These are phyloP conservation scores for Thraustochytrium sp. DNA, from an alignment of 352 stramenopile species.

Conservation along the genomic window DNA sequence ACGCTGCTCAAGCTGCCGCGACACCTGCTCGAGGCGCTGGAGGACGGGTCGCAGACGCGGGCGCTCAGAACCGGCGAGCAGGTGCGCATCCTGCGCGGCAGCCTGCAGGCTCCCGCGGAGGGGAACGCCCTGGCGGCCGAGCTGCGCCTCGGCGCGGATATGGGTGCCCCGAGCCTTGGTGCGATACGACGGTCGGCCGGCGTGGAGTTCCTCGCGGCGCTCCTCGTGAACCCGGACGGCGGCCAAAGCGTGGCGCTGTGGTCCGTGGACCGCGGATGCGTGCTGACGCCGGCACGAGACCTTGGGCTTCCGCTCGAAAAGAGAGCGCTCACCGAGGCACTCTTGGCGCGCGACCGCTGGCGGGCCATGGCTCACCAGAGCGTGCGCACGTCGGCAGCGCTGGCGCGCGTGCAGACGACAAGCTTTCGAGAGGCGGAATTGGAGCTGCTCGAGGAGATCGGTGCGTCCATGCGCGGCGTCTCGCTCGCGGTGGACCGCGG, in stretches of 20 bases:
- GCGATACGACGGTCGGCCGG: too few relatives aligned
- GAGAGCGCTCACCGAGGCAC: neutral
- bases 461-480: neutral
- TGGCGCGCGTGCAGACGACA: neutral
- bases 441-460: neutral
- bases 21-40: neutral
- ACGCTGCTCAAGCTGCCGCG: slow-evolving; percentile 4
- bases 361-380: neutral
- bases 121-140: too few relatives aligned
- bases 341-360: neutral
- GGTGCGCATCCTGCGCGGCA: neutral
- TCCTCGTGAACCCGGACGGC: neutral
- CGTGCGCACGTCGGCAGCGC: neutral
- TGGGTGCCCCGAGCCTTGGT: too few relatives aligned
- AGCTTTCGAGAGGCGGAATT: neutral
- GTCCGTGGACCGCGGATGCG: neutral
- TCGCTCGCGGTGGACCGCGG: neutral
- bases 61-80: neutral
- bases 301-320: neutral
- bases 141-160: too few relatives aligned
- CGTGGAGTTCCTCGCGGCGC: neutral
- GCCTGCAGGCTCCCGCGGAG: too few relatives aligned
- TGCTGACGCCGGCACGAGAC: neutral
- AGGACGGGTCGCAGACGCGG: neutral
- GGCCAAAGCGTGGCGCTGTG: neutral